A percentile compares a stretch with the other conserved stretches of the same genome.
Conservation (phyloP, 345 rosid species). For the Pseudoturritis turrita region DNA sequence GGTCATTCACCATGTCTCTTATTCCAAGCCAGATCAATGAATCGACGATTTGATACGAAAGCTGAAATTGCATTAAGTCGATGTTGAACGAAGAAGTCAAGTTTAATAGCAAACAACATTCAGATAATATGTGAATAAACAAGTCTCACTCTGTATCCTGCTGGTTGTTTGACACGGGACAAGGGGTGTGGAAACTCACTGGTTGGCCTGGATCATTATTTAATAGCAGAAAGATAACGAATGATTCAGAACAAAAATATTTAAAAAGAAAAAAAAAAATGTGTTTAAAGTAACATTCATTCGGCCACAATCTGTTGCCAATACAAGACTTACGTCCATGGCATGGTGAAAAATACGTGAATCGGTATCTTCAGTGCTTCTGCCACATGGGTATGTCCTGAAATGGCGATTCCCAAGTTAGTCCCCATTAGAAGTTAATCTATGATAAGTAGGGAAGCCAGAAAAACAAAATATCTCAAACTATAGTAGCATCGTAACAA, state of each 20-base stretch:
- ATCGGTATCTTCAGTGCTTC: conserved; percentile 85
- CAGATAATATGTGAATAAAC: not conserved
- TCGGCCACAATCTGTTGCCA: conserved; percentile 42
- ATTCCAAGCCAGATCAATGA: conserved; percentile 99
- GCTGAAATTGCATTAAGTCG: conserved; percentile 37
- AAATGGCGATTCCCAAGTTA: conserved; percentile 28
- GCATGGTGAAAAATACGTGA: conserved; percentile 99
- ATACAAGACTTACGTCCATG: conserved; percentile 98
- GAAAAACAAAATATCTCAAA: conserved; percentile 8
- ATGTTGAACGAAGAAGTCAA: not conserved
- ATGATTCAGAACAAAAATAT: conserved; percentile 30
- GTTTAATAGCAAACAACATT: not conserved
- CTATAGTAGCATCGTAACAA: not conserved
- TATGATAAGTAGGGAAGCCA: not conserved
- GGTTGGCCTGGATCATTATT: conserved; percentile 63
- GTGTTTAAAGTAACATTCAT: conserved; percentile 23
- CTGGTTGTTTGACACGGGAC: conserved; percentile 95
- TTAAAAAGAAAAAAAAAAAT: conserved; percentile 4
- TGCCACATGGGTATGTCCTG: conserved; percentile 98
- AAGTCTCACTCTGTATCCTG: conserved; percentile 89
- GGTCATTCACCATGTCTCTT: conserved; percentile 93
- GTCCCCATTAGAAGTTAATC: conserved; percentile 5
- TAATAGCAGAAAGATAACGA: conserved; percentile 12
- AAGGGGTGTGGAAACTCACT: conserved; percentile 98
- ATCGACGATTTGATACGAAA: conserved; percentile 95